Conservation (phyloP, 2,329 filamentous ascomycete genomes). For the Pseudogymnoascus sp. region DNA sequence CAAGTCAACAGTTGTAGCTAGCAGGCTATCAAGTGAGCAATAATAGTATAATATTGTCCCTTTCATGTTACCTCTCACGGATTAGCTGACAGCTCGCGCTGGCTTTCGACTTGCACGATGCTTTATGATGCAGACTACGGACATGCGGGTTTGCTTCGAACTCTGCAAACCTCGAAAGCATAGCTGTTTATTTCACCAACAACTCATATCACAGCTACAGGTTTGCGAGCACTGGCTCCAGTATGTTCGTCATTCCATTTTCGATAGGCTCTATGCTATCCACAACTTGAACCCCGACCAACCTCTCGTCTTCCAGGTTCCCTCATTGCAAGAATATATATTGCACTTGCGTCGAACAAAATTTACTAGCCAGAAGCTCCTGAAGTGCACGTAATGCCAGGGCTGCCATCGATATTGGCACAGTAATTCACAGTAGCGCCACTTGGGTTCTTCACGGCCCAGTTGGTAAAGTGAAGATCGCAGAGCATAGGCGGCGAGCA, state of each 20-base stretch:
- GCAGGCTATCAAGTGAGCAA: too few relatives aligned
- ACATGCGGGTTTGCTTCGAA: too few relatives aligned
- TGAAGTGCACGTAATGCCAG: conserved; percentile 29
- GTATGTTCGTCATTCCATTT: too few relatives aligned
- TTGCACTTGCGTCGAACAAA: background rate
- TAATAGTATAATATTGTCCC: too few relatives aligned
- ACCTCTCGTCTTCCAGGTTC: background rate
- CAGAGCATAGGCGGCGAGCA: conserved; percentile 34
- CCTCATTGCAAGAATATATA: background rate
- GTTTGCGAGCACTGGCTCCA: too few relatives aligned
- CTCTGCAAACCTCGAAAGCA: too few relatives aligned
- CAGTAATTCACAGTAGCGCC: conserved; percentile 30
- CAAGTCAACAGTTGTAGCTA: background rate
- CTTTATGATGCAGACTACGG: too few relatives aligned
- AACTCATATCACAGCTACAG: too few relatives aligned
- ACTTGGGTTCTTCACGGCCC: conserved; percentile 29
- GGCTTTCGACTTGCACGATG: too few relatives aligned
- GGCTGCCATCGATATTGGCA: conserved; percentile 27
- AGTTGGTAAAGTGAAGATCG: conserved; percentile 29
- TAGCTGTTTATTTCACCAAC: too few relatives aligned
- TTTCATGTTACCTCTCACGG: too few relatives aligned
- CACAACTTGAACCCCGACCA: background rate
- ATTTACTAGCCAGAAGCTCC: conserved; percentile 29
- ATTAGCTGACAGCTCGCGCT: too few relatives aligned
- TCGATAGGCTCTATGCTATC: background rate